Conservation (phyloP, 192 early-diverging fungal species). For the Lobosporangium transversale region DNA sequence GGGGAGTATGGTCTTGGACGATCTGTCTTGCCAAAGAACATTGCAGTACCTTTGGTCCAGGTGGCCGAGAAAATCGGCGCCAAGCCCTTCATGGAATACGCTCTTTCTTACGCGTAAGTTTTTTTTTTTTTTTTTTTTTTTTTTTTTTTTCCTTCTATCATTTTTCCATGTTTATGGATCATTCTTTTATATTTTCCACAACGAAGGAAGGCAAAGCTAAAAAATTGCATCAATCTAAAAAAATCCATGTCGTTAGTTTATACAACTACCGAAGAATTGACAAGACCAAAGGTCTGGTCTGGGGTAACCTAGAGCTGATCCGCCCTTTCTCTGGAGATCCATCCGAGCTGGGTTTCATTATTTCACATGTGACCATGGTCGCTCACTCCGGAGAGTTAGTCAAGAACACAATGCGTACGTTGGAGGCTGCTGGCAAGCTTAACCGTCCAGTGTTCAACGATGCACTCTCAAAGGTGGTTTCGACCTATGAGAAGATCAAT, state of each 20-base stretch:
- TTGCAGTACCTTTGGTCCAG: slow-evolving; percentile 79
- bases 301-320: slow-evolving; percentile 81
- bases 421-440: slow-evolving; percentile 61
- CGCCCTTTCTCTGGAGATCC: slow-evolving; percentile 79
- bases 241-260: slow-evolving; percentile 68
- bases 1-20: slow-evolving; percentile 85
- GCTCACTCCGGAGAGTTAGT: slow-evolving; percentile 75
- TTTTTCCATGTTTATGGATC: neutral
- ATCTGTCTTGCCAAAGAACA: slow-evolving; percentile 75
- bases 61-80: slow-evolving; percentile 77
- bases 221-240: neutral
- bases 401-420: slow-evolving; percentile 64
- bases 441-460: slow-evolving; percentile 73
- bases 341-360: slow-evolving; percentile 85
- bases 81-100: slow-evolving; percentile 84
- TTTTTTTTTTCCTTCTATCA: neutral
- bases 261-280: slow-evolving; percentile 88
- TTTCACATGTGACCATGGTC: slow-evolving; percentile 92
- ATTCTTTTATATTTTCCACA: neutral
- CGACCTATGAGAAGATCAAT: slow-evolving; percentile 76
- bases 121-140: neutral
- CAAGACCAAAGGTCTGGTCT: slow-evolving; percentile 58
- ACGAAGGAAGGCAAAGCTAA: neutral
- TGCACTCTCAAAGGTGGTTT: slow-evolving; percentile 63
- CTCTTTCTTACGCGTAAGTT: slow-evolving; percentile 69